phyloP scores from a whole-genome alignment of 1,139 yeast species.

The Pichia kudriavzevii region DNA sequence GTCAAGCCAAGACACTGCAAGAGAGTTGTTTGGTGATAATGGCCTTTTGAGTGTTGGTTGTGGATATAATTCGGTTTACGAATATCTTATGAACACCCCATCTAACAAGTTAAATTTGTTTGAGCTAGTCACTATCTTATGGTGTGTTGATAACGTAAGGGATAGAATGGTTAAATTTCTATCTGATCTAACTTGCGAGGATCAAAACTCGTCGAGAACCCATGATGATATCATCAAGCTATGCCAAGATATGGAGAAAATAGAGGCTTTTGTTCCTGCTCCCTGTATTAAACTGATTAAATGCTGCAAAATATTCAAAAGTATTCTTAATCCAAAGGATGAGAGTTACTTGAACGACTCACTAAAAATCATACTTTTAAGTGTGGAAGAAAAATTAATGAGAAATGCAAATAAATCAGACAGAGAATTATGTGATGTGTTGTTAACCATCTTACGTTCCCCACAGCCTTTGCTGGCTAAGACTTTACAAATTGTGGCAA shows the following conservation, averaged over 20 bases:
- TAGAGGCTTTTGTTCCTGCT: slow-evolving; percentile 21
- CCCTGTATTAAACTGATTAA: slow-evolving; percentile 23
- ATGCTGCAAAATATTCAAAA: slow-evolving; percentile 21
- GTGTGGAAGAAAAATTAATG: slow-evolving; percentile 18
- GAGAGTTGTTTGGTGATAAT: slow-evolving; percentile 6
- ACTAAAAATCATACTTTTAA: slow-evolving; percentile 19
- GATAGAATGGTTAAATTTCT: slow-evolving; percentile 9
- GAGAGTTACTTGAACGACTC: slow-evolving; percentile 16
- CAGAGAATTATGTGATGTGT: slow-evolving; percentile 5
- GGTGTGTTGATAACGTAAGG: slow-evolving; percentile 12
- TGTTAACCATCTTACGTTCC: slow-evolving; percentile 7
- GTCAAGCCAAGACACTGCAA: slow-evolving; percentile 10
- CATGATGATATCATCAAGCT: slow-evolving; percentile 3
- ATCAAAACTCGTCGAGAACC: too few relatives aligned
- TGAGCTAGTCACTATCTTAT: slow-evolving; percentile 11
- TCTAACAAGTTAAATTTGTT: slow-evolving; percentile 11
- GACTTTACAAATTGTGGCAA: slow-evolving; percentile 15
- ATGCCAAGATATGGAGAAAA: slow-evolving; percentile 11
- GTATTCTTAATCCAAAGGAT: slow-evolving; percentile 20
- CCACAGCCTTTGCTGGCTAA: slow-evolving; percentile 17
- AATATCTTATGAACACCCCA: slow-evolving; percentile 13
- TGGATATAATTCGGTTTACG: slow-evolving; percentile 14
- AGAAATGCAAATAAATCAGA: slow-evolving; percentile 5
- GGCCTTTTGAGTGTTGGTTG: slow-evolving; percentile 6
- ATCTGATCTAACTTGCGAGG: slow-evolving; percentile 11